These are phyloP conservation scores for Macrophomina phaseolina DNA, from an alignment of 2,329 filamentous ascomycete species.

Conservation along the genomic window DNA sequence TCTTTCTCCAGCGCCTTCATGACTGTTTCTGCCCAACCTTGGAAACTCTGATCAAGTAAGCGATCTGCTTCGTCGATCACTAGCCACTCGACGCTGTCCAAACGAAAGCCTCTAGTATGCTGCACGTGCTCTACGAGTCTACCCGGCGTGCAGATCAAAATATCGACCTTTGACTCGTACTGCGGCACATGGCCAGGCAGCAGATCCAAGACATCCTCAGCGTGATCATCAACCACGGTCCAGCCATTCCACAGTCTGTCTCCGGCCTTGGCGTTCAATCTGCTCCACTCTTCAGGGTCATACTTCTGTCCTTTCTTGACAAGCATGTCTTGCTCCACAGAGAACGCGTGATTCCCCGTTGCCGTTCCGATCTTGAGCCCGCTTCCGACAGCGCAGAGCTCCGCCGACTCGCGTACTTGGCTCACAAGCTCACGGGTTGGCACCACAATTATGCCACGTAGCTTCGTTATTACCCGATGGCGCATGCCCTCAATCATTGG, in stretches of 20 bases:
- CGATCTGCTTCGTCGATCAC: conserved; percentile 95
- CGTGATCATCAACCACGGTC: conserved; percentile 6
- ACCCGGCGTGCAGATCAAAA: conserved; percentile 90
- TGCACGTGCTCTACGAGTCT: conserved; percentile 89
- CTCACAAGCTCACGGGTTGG: conserved; percentile 89
- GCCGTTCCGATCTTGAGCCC: conserved; percentile 80
- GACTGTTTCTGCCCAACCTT: conserved; percentile 82
- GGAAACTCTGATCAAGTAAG: conserved; percentile 87
- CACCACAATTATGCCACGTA: conserved; percentile 83
- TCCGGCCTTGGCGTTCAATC: conserved; percentile 50
- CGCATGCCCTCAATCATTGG: conserved; percentile 82
- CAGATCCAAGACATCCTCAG: conserved; percentile 44
- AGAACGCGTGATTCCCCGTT: conserved; percentile 78
- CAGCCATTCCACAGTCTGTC: conserved; percentile 39
- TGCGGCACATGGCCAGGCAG: conserved; percentile 68
- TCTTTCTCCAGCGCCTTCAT: conserved; percentile 65
- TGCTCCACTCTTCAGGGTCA: conserved; percentile 65
- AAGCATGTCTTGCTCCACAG: conserved; percentile 66
- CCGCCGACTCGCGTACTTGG: conserved; percentile 78
- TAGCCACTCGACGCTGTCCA: conserved; percentile 83
- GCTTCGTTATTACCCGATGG: conserved; percentile 64
- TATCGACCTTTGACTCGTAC: conserved; percentile 76
- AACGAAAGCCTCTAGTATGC: conserved; percentile 79
- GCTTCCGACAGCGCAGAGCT: conserved; percentile 71
- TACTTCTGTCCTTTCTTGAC: conserved; percentile 66